Base-by-base conservation (phyloP, 2,329 filamentous ascomycete species). In the Mycosphaerella sp. region DNA sequence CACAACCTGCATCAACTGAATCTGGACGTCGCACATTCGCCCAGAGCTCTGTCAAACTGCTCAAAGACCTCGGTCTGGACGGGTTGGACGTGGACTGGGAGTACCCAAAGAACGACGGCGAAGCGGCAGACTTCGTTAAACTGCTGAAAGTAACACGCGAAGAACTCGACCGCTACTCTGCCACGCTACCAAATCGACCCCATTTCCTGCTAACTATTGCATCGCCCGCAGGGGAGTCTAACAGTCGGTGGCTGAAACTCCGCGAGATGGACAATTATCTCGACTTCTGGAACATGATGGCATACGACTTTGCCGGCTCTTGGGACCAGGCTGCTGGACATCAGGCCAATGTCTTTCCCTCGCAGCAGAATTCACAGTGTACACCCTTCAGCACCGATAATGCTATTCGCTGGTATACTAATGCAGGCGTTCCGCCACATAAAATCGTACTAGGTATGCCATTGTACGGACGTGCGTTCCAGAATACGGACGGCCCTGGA, bases 371-470 rank as follows among this genome's bases (percentile, higher is more conserved):
- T 63, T 80, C 86, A 0, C 59, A 69, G 1, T 75, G 76, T 46
- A 96, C 91, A 0, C 89, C 89, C 0, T 95, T 90, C 72, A 88
- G 80, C 70, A 87, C 86, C 2, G 74, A 80, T 3, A 73, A 77
- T 1, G 89, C 90, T 0, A 72, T 97, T 6, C 72, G 81, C 10
- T 77, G 81, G 60, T 97, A 96, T 71, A 73, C 79, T 13, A 65
- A 71, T 1, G 76, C 78, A 3, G 73, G 73, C 6, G 82, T 96
- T 0, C 64, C 77, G 0, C 66, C 82, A 0, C 65, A 75, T 54
- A 96, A 95, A 71, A 80, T 97, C 48, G 86, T 95, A 2, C 69
- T 96, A 12, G 90, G 91, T 2, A 91, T 96, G 86, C 90, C 91
- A 2, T 74, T 97, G 10, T 97, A 96, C 66, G 91, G 91, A 1